Evolutionary conservation across 225 moss, liverwort and hornwort species (phyloP).

Genomic region (Bryum argenteum): DNA sequence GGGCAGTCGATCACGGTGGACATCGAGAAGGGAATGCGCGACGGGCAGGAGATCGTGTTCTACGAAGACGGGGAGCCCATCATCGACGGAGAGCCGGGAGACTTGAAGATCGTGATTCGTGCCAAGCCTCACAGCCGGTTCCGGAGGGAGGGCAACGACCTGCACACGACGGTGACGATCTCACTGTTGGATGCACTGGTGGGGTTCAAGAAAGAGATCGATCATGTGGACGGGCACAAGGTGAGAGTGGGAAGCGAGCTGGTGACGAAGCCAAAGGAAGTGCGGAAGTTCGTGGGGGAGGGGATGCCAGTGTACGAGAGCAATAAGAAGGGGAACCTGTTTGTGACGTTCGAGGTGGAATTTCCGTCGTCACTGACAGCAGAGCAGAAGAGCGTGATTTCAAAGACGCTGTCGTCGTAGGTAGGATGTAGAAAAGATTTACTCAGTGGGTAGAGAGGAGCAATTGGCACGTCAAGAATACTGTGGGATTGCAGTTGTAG

Average conservation of each 20-base stretch:
- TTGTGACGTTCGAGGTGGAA: constrained; percentile 76
- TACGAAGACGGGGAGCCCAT: constrained; percentile 93
- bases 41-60: constrained; percentile 90
- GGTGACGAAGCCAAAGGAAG: constrained; percentile 82
- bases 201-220: constrained; percentile 73
- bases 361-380: constrained; percentile 77
- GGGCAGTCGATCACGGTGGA: constrained; percentile 66
- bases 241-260: constrained; percentile 69
- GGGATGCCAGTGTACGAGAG: constrained; percentile 93
- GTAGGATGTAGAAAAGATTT: constrained; percentile 7
- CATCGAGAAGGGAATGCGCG: constrained; percentile 86
- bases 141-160: constrained; percentile 67
- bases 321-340: constrained; percentile 78
- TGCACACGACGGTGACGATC: constrained; percentile 68
- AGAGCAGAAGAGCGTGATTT: constrained; percentile 68
- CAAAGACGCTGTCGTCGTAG: constrained; percentile 55
- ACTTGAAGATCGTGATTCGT: constrained; percentile 78
- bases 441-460: too few relatives aligned
- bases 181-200: constrained; percentile 81
- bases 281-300: constrained; percentile 66
- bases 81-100: constrained; percentile 88
- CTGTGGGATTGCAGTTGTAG: not conserved
- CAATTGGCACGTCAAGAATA: not conserved
- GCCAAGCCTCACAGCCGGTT: constrained; percentile 62
- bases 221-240: constrained; percentile 81